Conservation (phyloP, 108 stramenopile species). For the Conticribra weissflogii region DNA sequence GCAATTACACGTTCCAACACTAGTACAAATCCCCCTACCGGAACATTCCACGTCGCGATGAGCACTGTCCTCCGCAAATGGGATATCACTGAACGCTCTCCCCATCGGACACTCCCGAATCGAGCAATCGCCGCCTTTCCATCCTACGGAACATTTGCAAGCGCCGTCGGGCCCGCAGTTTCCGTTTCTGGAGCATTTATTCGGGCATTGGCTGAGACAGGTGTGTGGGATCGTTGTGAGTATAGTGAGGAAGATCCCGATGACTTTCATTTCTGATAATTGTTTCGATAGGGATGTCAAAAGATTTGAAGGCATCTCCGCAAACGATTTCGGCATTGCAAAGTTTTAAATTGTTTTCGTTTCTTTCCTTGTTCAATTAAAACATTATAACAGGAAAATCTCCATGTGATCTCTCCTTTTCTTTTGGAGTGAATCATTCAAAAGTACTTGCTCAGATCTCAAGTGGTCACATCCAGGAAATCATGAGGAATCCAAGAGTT, state of each 20-base stretch:
- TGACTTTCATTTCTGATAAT: too few relatives aligned
- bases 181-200: conserved; percentile 41
- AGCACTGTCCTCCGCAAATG: conserved; percentile 37
- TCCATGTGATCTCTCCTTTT: too few relatives aligned
- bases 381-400: too few relatives aligned
- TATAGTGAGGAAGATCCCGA: not conserved
- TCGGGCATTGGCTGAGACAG: conserved; percentile 25
- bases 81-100: conserved; percentile 46
- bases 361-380: too few relatives aligned
- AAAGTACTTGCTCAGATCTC: too few relatives aligned
- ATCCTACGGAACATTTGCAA: conserved; percentile 50
- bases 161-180: conserved; percentile 16
- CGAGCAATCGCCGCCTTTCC: conserved; percentile 52
- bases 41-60: conserved; percentile 63
- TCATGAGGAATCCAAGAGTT: too few relatives aligned
- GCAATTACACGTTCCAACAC: conserved; percentile 59
- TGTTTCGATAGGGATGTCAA: too few relatives aligned
- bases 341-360: too few relatives aligned
- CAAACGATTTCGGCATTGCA: too few relatives aligned
- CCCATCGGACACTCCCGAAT: conserved; percentile 44
- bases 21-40: conserved; percentile 53
- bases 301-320: too few relatives aligned
- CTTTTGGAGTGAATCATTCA: too few relatives aligned
- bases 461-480: too few relatives aligned
- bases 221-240: not conserved